Conservation (phyloP, 768 basidiomycete species). For the Agaricus blazei region DNA sequence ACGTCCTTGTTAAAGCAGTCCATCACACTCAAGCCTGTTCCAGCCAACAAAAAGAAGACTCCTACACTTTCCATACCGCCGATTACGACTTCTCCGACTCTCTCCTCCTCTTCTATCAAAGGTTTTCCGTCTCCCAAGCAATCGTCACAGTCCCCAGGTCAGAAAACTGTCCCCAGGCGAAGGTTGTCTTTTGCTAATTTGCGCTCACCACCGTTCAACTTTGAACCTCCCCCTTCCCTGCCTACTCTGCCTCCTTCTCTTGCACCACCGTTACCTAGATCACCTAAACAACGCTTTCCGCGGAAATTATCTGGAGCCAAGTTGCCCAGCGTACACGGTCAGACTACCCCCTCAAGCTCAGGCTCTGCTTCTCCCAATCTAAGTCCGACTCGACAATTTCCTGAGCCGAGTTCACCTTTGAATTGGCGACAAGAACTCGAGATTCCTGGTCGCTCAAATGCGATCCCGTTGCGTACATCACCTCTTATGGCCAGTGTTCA, state of each 20-base stretch:
- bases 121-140: slow-evolving; percentile 7
- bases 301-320: slow-evolving; percentile 11
- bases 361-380: neutral
- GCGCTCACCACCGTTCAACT: neutral
- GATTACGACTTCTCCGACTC: slow-evolving; percentile 1
- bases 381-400: neutral
- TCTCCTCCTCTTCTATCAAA: slow-evolving; percentile 3
- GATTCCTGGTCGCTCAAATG: neutral
- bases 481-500: neutral
- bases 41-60: slow-evolving; percentile 13
- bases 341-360: neutral
- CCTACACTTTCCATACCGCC: slow-evolving; percentile 13
- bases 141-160: neutral
- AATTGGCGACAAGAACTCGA: neutral
- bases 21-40: slow-evolving; percentile 2
- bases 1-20: slow-evolving; percentile 2
- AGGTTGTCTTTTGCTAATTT: slow-evolving; percentile 1
- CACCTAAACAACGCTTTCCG: slow-evolving; percentile 7
- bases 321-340: slow-evolving; percentile 4
- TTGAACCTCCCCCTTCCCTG: slow-evolving; percentile 2
- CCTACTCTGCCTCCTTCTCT: neutral
- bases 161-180: neutral
- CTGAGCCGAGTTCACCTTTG: neutral
- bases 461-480: neutral
- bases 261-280: slow-evolving; percentile 7